Evolutionary conservation across 176 grass and related monocot species (phyloP), one percentile per base, ranked within the genome.

Genomic region (Triticum urartu): DNA sequence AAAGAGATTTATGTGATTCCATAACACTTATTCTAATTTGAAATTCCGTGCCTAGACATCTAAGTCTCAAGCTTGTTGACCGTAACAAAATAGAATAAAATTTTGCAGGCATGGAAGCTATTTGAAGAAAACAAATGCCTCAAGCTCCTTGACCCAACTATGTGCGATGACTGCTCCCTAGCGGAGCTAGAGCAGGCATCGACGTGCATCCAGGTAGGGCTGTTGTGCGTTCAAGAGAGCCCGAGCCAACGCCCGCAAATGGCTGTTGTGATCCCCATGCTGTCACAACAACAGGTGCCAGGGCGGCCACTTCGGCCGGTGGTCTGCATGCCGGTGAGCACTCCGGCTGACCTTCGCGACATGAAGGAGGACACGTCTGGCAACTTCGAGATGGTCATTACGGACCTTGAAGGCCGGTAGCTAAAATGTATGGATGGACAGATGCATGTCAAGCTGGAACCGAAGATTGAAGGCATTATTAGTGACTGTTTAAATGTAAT

Each of bases 141-240:
- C 0, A 72, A 82, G 3, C 35, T 90, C 7, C 1, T 86, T 0
- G 88, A 90, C 71, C 39, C 78, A 5, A 35, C 83, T 11, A 14
- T 86, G 1, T 71, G 63, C 1, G 17, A 72, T 15, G 48, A 11
- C 1, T 90, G 83, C 48, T 32, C 63, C 36, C 14, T 5, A 1
- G 13, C 14, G 0, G 79, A 90, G 28, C 63, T 90, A 5, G 48
- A 36, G 68, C 83, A 82, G 71, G 88, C 47, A 4, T 9, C 63
- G 15, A 77, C 63, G 11, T 90, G 78, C 50, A 48, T 90, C 78
- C 88, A 90, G 21, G 83, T 90, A 4, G 88, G 71, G 15, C 50
- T 90, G 6, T 63, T 90, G 5, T 90, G 88, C 38, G 71, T 90
- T 38, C 83, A 90, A 79, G 88, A 86, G 62, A 36, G 88, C 83